These are phyloP conservation scores for Trametes gibbosa DNA, from an alignment of 768 basidiomycete genomes.

Conservation along the genomic window DNA sequence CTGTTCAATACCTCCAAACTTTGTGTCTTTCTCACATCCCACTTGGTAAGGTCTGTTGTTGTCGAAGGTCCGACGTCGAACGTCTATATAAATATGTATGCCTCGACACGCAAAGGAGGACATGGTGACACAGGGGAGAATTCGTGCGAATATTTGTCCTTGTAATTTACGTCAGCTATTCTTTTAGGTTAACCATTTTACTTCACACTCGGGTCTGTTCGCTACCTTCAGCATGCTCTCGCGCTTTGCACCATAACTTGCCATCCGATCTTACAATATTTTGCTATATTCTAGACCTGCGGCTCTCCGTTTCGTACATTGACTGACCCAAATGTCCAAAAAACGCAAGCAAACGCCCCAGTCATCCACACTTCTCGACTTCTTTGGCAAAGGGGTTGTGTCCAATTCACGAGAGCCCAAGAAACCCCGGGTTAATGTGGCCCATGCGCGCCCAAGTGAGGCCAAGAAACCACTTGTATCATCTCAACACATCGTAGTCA, in stretches of 20 bases:
- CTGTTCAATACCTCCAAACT: no score
- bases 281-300: neutral
- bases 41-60: no score
- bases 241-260: neutral
- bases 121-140: no score
- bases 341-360: slow-evolving; percentile 31
- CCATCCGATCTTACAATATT: neutral
- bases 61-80: no score
- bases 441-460: neutral
- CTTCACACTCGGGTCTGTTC: neutral
- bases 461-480: slow-evolving; percentile 1
- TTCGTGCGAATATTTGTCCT: no score
- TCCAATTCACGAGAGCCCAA: slow-evolving; percentile 7
- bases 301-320: neutral
- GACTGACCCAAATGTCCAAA: slow-evolving; percentile 17
- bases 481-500: slow-evolving; percentile 30
- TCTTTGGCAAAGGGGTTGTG: slow-evolving; percentile 20
- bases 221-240: neutral
- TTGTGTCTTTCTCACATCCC: no score
- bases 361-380: slow-evolving; percentile 26
- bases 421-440: slow-evolving; percentile 16
- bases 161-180: no score
- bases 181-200: neutral
- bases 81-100: no score
- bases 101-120: no score